A percentile compares a stretch with the other conserved stretches of the same genome.
Evolutionary conservation across 2,329 filamentous ascomycete species (phyloP).

Genomic region (Rosellinia necatrix): DNA sequence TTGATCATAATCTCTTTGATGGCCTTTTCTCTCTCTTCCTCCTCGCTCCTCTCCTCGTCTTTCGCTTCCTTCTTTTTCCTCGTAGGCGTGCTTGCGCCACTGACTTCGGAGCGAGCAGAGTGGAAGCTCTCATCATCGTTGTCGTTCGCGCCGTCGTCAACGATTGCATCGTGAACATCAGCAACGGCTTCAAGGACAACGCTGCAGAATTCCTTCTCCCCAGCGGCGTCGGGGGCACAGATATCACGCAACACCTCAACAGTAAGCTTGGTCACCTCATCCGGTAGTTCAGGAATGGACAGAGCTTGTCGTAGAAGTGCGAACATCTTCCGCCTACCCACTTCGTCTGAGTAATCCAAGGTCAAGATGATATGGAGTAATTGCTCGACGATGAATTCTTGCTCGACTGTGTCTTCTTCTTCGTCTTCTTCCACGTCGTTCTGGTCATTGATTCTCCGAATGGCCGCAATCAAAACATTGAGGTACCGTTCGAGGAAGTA

Average conservation of each 20-base stretch:
- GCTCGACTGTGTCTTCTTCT: slow-evolving; percentile 83
- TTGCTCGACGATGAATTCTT: slow-evolving; percentile 96
- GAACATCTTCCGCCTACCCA: slow-evolving; percentile 95
- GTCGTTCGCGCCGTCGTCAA: slow-evolving; percentile 64
- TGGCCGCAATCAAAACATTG: slow-evolving; percentile 66
- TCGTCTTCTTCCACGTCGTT: slow-evolving; percentile 62
- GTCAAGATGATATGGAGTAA: slow-evolving; percentile 89
- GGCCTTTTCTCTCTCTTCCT: slow-evolving; percentile 72
- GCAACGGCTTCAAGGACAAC: slow-evolving; percentile 91
- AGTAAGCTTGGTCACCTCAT: slow-evolving; percentile 88
- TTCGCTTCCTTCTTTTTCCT: slow-evolving; percentile 50
- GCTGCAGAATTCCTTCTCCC: slow-evolving; percentile 82
- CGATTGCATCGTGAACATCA: slow-evolving; percentile 94
- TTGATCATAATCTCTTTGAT: slow-evolving; percentile 94
- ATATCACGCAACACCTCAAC: slow-evolving; percentile 82
- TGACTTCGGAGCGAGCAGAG: slow-evolving; percentile 85
- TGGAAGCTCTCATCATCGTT: slow-evolving; percentile 84
- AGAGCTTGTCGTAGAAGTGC: slow-evolving; percentile 83
- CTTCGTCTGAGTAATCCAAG: slow-evolving; percentile 96
- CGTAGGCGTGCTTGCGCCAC: slow-evolving; percentile 63
- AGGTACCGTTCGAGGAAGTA: slow-evolving; percentile 86
- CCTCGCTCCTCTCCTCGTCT: slow-evolving; percentile 58
- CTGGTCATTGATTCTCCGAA: slow-evolving; percentile 60
- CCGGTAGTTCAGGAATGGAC: slow-evolving; percentile 83
- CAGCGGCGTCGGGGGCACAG: slow-evolving; percentile 73